Evolutionary conservation across 345 rosid species (phyloP).

Genomic region (Angophora floribunda): DNA sequence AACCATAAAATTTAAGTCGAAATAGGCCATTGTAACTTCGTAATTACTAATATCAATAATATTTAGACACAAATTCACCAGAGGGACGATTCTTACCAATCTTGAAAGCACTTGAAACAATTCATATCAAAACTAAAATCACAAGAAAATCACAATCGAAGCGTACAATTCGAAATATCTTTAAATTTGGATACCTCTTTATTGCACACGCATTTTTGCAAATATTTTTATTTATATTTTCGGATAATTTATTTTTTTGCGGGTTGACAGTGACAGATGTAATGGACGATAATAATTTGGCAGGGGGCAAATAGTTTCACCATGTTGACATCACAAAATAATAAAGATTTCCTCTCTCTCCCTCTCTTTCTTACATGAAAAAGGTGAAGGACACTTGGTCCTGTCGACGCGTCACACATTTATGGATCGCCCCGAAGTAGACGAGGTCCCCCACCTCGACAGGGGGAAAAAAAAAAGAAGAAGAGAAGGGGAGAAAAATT

Average conservation of each 20-base stretch:
- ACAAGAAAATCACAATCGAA: background rate
- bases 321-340: background rate
- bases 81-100: background rate
- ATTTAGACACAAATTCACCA: background rate
- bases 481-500: background rate
- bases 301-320: background rate
- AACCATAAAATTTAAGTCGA: background rate
- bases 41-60: background rate
- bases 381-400: background rate
- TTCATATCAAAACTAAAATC: background rate
- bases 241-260: background rate
- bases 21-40: rapidly evolving
- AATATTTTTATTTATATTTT: no score
- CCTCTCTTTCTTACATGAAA: background rate
- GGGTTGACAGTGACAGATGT: background rate
- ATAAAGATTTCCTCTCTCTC: background rate
- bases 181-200: background rate
- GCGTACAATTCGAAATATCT: background rate
- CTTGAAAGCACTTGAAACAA: background rate
- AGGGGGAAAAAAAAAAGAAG: no score
- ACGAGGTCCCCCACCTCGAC: background rate
- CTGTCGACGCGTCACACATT: background rate
- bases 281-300: background rate
- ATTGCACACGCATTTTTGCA: background rate
- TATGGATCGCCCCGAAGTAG: background rate